phyloP scores from a whole-genome alignment of 768 basidiomycete genomes.

The Amanita pallidorosea region DNA sequence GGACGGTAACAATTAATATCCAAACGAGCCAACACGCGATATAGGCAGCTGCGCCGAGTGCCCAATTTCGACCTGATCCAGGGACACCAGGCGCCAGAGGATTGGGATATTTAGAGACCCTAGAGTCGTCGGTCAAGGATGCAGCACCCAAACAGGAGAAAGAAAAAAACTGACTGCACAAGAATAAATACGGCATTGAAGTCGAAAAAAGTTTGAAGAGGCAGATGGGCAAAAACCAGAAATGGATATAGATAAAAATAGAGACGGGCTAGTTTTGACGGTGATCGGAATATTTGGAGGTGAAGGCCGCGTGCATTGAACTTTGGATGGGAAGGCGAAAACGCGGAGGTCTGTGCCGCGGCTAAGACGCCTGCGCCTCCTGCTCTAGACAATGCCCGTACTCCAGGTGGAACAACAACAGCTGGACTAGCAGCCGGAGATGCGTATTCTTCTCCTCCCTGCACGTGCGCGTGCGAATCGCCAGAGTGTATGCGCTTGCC shows the following conservation, averaged over 20 bases:
- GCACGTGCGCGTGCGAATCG: slow-evolving; percentile 12
- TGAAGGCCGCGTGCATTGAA: slow-evolving; percentile 64
- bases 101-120: slow-evolving; percentile 68
- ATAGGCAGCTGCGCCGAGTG: slow-evolving; percentile 74
- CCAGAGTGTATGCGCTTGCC: slow-evolving; percentile 29
- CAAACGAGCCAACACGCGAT: slow-evolving; percentile 72
- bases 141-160: slow-evolving; percentile 6
- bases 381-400: slow-evolving; percentile 29
- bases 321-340: slow-evolving; percentile 33
- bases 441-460: slow-evolving; percentile 26
- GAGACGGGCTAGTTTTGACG: slow-evolving; percentile 39
- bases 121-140: slow-evolving; percentile 16
- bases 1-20: slow-evolving; percentile 58
- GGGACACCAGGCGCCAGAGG: slow-evolving; percentile 58
- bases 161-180: slow-evolving; percentile 52
- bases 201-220: slow-evolving; percentile 78
- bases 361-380: slow-evolving; percentile 20
- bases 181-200: slow-evolving; percentile 82
- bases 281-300: slow-evolving; percentile 55
- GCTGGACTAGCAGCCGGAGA: slow-evolving; percentile 40
- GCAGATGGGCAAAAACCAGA: slow-evolving; percentile 60
- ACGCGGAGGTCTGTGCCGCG: slow-evolving; percentile 4
- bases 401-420: slow-evolving; percentile 27
- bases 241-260: slow-evolving; percentile 67
- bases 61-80: slow-evolving; percentile 71